These are phyloP conservation scores for Rhizophora apiculata DNA, from an alignment of 345 rosid species.

Conservation along the genomic window DNA sequence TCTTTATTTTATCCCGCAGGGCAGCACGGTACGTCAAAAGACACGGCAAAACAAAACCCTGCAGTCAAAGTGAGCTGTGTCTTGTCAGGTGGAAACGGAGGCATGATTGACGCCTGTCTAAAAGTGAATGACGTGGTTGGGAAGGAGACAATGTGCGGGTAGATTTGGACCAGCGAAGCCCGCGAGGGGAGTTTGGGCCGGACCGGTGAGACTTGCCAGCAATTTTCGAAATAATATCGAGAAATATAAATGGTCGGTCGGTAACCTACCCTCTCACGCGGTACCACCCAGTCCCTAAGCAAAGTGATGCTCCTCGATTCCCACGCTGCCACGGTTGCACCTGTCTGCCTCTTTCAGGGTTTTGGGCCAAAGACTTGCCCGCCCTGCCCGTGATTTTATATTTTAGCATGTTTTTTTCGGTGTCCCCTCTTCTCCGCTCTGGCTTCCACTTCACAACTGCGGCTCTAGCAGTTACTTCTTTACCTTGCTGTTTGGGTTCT, in stretches of 20 bases:
- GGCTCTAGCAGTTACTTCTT: neutral
- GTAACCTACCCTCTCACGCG: constrained; percentile 2
- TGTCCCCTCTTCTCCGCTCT: neutral
- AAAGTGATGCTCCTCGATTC: constrained; percentile 15
- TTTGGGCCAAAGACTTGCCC: neutral
- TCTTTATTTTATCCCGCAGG: no score
- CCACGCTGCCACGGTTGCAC: constrained; percentile 17
- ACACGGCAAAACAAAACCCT: no score
- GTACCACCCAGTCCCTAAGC: neutral
- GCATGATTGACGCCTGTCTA: no score
- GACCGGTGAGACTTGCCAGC: neutral
- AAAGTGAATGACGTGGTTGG: no score
- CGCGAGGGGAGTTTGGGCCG: neutral
- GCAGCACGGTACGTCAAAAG: no score
- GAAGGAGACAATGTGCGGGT: no score
- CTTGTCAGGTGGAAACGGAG: no score
- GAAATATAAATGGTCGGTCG: constrained; percentile 1
- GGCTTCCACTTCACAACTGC: neutral
- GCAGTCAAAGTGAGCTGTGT: no score
- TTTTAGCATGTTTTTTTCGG: neutral
- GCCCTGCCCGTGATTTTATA: neutral
- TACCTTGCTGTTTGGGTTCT: neutral
- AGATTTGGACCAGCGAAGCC: neutral
- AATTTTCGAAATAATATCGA: neutral
- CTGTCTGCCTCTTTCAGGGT: neutral